Base-by-base conservation (phyloP, 1,139 yeast species). In the Hyphopichia wangnamkhiaoensis region DNA sequence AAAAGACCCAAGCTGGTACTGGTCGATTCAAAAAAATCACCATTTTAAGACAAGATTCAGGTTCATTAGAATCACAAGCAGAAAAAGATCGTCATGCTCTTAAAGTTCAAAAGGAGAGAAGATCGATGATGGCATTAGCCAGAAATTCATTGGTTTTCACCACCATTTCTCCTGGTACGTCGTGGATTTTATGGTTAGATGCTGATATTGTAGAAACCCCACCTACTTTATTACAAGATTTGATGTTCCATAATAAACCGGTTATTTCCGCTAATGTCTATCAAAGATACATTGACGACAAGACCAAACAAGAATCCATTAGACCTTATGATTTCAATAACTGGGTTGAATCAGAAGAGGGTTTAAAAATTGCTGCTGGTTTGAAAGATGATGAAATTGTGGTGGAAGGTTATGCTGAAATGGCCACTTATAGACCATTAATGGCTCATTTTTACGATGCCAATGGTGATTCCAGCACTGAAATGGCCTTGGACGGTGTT, bases 141-240 rank as follows among this genome's bases (percentile, higher is more conserved):
- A 76, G 98, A 60, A 93, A 93, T 68, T 90, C 96, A 28, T 70
- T 93, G 42, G 73, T 93, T 34, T 88, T 90, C 63, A 85, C 97
- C n/a, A 80, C 97, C 2, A 69, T 93, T 37, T 84, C 91, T 1
- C 95, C 97, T 13, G 78, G 84, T 47, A 90, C 95, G 5, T 80
- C 95, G 21, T 93, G 98, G 98, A 84, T 91, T 21, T 70, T 93
- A 37, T 94, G 98, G 98, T 71, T 93, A 50, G 98, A 93, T 64
- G 83, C 96, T 3, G 98, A 93, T 65, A 84, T 93, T 35, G 78
- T 91, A 28, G 98, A 93, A 63, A 80, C 96, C 3, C 95, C 96
- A 14, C 65, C 76, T 14, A 79, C 86, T 16, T 67, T 93, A 54
- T 76, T 93, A 46, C 95, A 93, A 67, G 98, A 91, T 58, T 64